A percentile compares a stretch with the other conserved stretches of the same genome.
phyloP scores from a whole-genome alignment of 306 rosid genomes.

The Rosa chinensis region DNA sequence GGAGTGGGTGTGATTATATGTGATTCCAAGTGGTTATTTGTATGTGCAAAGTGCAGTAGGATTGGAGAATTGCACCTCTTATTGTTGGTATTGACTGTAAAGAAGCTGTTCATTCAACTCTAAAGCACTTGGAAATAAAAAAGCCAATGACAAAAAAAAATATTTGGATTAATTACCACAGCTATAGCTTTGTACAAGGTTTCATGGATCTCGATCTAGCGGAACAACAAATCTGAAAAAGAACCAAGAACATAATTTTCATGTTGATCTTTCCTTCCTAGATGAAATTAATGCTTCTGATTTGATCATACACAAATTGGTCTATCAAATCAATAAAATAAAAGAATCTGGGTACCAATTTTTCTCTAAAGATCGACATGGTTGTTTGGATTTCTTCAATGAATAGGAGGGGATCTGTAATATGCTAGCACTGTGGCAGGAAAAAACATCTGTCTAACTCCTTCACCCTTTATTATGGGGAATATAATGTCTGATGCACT shows the following conservation, averaged over 20 bases:
- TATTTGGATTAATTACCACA: too few species aligned
- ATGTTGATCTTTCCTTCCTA: not conserved
- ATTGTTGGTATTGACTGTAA: too few species aligned
- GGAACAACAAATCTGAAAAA: not conserved
- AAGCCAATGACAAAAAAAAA: not conserved
- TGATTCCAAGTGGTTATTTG: too few species aligned
- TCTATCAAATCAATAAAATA: not conserved
- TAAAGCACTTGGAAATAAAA: too few species aligned
- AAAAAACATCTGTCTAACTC: slow-evolving; percentile 67
- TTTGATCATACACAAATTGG: not conserved
- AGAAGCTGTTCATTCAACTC: too few species aligned
- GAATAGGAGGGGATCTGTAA: slow-evolving; percentile 50
- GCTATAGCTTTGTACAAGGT: too few species aligned
- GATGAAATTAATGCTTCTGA: not conserved
- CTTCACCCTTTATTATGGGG: slow-evolving; percentile 73
- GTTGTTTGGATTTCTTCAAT: not conserved
- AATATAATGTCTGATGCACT: slow-evolving; percentile 64
- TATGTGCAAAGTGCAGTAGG: too few species aligned
- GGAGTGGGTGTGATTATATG: too few species aligned
- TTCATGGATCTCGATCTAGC: not conserved
- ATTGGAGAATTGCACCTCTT: too few species aligned
- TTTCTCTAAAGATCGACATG: too few species aligned
- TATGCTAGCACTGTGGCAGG: slow-evolving; percentile 49
- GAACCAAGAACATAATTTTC: slow-evolving; percentile 3
- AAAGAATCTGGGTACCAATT: too few species aligned